A percentile compares a stretch with the other conserved stretches of the same genome.
phyloP scores from a whole-genome alignment of 129 eudicot species.

The Lactuca sativa region DNA sequence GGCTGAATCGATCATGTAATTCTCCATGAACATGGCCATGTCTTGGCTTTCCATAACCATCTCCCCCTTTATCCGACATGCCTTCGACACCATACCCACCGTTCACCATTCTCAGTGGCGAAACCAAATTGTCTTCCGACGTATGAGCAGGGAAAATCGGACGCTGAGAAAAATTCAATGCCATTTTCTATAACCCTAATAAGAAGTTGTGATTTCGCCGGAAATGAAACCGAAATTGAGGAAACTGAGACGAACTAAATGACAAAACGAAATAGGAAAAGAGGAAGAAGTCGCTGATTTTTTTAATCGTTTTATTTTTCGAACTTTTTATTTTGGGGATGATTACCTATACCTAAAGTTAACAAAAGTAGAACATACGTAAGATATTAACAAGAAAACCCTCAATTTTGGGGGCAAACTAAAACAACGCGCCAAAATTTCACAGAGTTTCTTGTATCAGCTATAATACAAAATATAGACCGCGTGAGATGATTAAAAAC shows the following conservation, averaged over 20 bases:
- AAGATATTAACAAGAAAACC: conserved; percentile 47
- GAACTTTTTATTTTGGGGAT: conserved; percentile 2
- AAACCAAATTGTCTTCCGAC: conserved; percentile 55
- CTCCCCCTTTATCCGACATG: conserved; percentile 55
- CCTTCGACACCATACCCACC: conserved; percentile 48
- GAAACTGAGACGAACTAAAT: conserved; percentile 20
- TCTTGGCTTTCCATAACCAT: conserved; percentile 32
- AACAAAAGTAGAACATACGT: conserved; percentile 4
- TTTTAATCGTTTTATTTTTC: neutral
- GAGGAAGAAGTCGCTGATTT: conserved; percentile 11
- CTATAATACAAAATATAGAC: conserved; percentile 18
- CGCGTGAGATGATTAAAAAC: neutral
- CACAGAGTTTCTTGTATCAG: conserved; percentile 48
- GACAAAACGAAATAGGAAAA: neutral
- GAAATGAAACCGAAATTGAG: conserved; percentile 8
- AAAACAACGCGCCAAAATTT: conserved; percentile 65
- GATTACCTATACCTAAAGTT: conserved; percentile 12
- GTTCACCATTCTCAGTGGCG: conserved; percentile 51
- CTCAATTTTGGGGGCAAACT: conserved; percentile 65
- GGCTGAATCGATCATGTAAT: conserved; percentile 29
- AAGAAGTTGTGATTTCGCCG: neutral
- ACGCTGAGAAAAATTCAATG: conserved; percentile 71
- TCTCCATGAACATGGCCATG: conserved; percentile 25
- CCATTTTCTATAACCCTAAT: conserved; percentile 47
- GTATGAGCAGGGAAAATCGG: conserved; percentile 58